A percentile compares a stretch with the other conserved stretches of the same genome.
These are phyloP conservation scores for Xerocomellus chrysenteron DNA, from an alignment of 768 basidiomycete genomes.

Conservation along the genomic window DNA sequence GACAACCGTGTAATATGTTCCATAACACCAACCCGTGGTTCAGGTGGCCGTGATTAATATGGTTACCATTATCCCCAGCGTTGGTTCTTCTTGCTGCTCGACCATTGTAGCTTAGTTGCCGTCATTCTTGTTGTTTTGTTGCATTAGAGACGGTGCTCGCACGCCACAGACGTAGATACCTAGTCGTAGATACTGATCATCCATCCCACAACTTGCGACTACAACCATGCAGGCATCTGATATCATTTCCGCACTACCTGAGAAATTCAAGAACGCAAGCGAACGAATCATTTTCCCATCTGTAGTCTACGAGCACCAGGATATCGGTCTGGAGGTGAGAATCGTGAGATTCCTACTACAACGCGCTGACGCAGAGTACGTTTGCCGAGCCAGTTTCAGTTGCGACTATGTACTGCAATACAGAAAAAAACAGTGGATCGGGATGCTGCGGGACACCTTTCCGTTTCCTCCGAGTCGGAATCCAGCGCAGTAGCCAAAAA, in stretches of 20 bases:
- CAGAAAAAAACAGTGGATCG: constrained; percentile 69
- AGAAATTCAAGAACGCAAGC: constrained; percentile 59
- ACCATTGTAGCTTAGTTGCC: constrained; percentile 3
- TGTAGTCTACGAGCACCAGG: constrained; percentile 55
- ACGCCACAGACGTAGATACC: constrained; percentile 6
- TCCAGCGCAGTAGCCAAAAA: constrained; percentile 26
- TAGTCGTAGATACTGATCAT: background rate
- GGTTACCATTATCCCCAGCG: background rate
- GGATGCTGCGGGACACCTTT: constrained; percentile 40
- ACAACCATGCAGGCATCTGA: constrained; percentile 35
- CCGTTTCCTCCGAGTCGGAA: constrained; percentile 19
- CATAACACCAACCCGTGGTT: no score
- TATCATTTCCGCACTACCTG: constrained; percentile 54
- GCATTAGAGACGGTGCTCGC: background rate
- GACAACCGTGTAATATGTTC: background rate
- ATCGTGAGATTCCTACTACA: background rate
- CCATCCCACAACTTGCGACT: background rate
- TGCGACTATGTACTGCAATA: constrained; percentile 82
- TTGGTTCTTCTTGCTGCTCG: background rate
- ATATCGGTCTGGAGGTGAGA: constrained; percentile 64
- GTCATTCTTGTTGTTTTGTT: background rate
- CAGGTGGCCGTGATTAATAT: background rate
- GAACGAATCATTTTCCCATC: constrained; percentile 83
- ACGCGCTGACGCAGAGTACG: background rate
- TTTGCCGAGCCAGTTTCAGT: constrained; percentile 63